Conservation (phyloP, 2,329 filamentous ascomycete genomes). For the Tolypocladium inflatum region DNA sequence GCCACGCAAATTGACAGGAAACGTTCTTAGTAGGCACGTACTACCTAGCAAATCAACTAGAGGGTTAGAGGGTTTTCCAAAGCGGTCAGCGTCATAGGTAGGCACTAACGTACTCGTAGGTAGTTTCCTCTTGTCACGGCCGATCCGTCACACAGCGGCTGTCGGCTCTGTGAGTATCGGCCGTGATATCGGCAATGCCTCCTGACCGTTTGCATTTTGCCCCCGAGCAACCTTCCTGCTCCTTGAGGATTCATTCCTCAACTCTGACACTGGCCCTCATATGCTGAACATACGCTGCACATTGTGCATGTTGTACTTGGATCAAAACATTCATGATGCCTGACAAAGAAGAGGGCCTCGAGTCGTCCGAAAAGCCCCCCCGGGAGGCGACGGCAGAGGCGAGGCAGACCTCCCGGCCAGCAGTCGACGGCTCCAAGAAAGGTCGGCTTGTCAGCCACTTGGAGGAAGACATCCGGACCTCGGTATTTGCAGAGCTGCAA, state of each 20-base stretch:
- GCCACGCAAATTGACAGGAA: neutral
- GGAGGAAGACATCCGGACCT: slow-evolving; percentile 23
- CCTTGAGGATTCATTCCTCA: neutral
- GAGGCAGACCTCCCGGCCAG: neutral
- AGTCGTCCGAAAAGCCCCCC: neutral
- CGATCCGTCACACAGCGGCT: slow-evolving; percentile 3
- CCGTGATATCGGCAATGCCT: neutral
- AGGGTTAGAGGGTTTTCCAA: neutral
- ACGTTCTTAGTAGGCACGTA: neutral
- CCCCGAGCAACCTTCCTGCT: neutral
- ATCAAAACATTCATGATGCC: neutral
- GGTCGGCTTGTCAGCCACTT: slow-evolving; percentile 8
- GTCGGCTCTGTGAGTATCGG: neutral
- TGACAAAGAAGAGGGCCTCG: neutral
- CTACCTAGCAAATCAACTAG: neutral
- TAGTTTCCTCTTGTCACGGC: neutral
- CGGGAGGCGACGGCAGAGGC: neutral
- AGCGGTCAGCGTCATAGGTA: neutral
- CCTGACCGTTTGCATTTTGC: neutral
- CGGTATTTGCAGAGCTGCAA: slow-evolving; percentile 33
- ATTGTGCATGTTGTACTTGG: neutral
- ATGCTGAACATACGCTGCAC: neutral
- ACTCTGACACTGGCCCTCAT: neutral
- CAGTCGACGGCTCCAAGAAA: neutral
- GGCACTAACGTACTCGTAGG: too few species aligned